Conservation (phyloP, 345 rosid species). For the Linum trigynum region DNA sequence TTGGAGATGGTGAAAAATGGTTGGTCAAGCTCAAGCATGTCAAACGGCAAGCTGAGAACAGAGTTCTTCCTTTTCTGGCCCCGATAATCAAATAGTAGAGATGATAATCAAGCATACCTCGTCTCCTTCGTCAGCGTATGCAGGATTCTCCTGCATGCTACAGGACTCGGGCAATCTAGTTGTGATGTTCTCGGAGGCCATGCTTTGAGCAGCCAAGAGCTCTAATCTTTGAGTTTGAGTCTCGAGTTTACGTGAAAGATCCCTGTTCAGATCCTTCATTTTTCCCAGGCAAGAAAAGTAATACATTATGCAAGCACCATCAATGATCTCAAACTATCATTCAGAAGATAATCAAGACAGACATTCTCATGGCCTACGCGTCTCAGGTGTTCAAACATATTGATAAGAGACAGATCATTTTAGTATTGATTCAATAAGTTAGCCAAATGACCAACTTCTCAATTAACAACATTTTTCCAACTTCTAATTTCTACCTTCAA, state of each 20-base stretch:
- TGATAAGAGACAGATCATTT: too few relatives aligned
- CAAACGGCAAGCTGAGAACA: too few relatives aligned
- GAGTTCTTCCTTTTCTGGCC: background rate
- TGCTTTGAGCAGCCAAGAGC: slow-evolving; percentile 72
- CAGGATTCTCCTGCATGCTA: slow-evolving; percentile 37
- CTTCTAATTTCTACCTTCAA: too few relatives aligned
- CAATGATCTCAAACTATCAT: background rate
- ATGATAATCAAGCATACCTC: slow-evolving; percentile 46
- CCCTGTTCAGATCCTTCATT: slow-evolving; percentile 73
- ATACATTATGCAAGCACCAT: background rate
- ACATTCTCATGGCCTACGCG: too few relatives aligned
- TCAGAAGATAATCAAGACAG: background rate
- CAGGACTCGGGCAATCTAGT: slow-evolving; percentile 45
- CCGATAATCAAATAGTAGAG: background rate
- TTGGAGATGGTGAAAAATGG: background rate
- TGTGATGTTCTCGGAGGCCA: slow-evolving; percentile 43
- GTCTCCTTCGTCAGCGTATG: slow-evolving; percentile 96
- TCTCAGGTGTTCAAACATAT: too few relatives aligned
- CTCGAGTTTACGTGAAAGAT: slow-evolving; percentile 78
- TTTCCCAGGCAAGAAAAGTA: slow-evolving; percentile 6
- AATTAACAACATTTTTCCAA: too few relatives aligned
- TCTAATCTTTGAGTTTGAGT: slow-evolving; percentile 91
- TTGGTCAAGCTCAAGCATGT: background rate
- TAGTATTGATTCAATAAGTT: too few relatives aligned
- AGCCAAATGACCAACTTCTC: too few relatives aligned